Conservation (phyloP, 2,329 filamentous ascomycete genomes). For the Cladophialophora immunda region DNA sequence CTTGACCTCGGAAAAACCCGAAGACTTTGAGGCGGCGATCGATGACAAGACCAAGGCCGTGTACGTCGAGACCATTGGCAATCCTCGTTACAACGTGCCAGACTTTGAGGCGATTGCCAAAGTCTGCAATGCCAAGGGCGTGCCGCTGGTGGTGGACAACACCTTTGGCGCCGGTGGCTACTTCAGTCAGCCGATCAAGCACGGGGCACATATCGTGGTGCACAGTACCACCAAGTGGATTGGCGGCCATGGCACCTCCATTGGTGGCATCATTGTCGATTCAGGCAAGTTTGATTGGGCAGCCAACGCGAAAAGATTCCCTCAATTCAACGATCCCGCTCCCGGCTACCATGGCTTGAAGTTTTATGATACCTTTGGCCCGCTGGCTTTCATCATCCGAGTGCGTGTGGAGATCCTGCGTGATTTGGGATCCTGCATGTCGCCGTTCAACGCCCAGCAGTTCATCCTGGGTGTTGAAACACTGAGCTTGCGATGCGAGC, state of each 20-base stretch:
- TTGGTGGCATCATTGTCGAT: constrained; percentile 80
- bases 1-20: constrained; percentile 70
- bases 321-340: constrained; percentile 87
- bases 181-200: constrained; percentile 81
- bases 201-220: constrained; percentile 88
- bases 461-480: constrained; percentile 90
- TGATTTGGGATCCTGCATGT: constrained; percentile 82
- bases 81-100: constrained; percentile 86
- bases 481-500: constrained; percentile 82
- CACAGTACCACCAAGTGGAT: constrained; percentile 95
- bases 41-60: constrained; percentile 90
- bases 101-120: constrained; percentile 84
- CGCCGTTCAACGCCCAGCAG: constrained; percentile 92
- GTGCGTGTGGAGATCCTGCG: constrained; percentile 89
- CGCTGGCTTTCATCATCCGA: constrained; percentile 82
- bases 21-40: constrained; percentile 78
- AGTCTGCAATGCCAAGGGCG: constrained; percentile 73
- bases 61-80: constrained; percentile 88
- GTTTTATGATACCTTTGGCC: constrained; percentile 92
- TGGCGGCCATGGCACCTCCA: constrained; percentile 86
- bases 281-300: constrained; percentile 89
- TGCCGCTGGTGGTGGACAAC: constrained; percentile 79
- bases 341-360: constrained; percentile 92
- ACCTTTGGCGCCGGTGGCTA: constrained; percentile 90
- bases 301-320: constrained; percentile 82